A percentile compares a stretch with the other conserved stretches of the same genome.
phyloP scores from a whole-genome alignment of 2,329 filamentous ascomycete genomes.

The Boeremia exigua region DNA sequence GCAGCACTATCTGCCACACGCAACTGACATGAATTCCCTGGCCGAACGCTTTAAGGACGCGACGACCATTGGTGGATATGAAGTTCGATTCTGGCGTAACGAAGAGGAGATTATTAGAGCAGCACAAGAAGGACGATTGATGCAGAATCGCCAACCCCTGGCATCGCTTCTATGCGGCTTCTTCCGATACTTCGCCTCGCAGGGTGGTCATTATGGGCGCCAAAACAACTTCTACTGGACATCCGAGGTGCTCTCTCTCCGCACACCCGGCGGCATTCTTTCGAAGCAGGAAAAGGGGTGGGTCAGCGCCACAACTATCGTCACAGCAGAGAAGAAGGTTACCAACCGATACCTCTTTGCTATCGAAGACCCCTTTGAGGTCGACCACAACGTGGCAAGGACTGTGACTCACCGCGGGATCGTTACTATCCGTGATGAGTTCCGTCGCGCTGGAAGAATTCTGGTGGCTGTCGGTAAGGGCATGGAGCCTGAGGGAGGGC shows the following conservation, averaged over 20 bases:
- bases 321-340: slow-evolving; percentile 70
- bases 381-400: slow-evolving; percentile 84
- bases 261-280: slow-evolving; percentile 72
- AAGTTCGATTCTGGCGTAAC: slow-evolving; percentile 79
- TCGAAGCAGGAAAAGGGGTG: slow-evolving; percentile 82
- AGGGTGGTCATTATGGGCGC: slow-evolving; percentile 27
- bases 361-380: slow-evolving; percentile 91
- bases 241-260: slow-evolving; percentile 77
- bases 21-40: slow-evolving; percentile 21
- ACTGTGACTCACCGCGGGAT: slow-evolving; percentile 86
- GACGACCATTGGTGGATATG: slow-evolving; percentile 65
- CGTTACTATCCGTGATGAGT: slow-evolving; percentile 82
- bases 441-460: slow-evolving; percentile 78
- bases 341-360: slow-evolving; percentile 83
- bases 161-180: slow-evolving; percentile 80
- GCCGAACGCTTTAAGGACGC: slow-evolving; percentile 50
- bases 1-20: slow-evolving; percentile 60
- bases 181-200: slow-evolving; percentile 82
- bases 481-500: slow-evolving; percentile 36
- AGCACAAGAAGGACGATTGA: slow-evolving; percentile 65
- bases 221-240: slow-evolving; percentile 78
- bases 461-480: slow-evolving; percentile 36
- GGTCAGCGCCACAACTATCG: slow-evolving; percentile 77
- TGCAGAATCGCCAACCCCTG: slow-evolving; percentile 71
- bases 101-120: slow-evolving; percentile 71